Evolutionary conservation across 768 basidiomycete species (phyloP), one percentile per base, ranked within the genome.

Genomic region (Mycena filopes): DNA sequence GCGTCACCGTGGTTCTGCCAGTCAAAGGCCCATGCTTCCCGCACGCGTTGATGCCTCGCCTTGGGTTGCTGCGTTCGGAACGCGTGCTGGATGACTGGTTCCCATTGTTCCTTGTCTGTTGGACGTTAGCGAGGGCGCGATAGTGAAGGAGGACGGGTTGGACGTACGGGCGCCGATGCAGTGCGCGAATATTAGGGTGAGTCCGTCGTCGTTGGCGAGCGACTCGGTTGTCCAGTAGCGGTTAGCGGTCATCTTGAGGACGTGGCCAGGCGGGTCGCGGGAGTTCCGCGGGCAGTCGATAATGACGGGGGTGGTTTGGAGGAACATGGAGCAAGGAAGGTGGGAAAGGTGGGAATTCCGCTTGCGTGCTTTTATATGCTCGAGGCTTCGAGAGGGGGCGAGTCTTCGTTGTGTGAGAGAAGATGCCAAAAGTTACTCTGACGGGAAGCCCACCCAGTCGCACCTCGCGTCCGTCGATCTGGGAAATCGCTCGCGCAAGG

Each of bases 161-260:
- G 28, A 79, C 81, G 67, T 70, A 85, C 85, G 82, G 59, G 82
- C 73, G 6, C 82, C 83, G 18, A 83, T 78, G 59, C 83, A 81
- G 65, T 86, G 85, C 16, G 82, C 77, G 55, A 85, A 82, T 16
- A 86, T 60, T 46, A 86, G 69, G 1, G 83, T 86, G 33, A 85
- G 47, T 0, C 84, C 84, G 8, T 72, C 50, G 6, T 33, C 49
- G 60, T 80, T 78, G 13, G 71, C 55, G 2, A 53, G 53, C 9
- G 77, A 78, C 1, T 69, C 49, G 7, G 60, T 61, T 9, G 60
- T 65, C 10, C 76, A 78, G 61, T 86, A 86, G 23, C 83, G 77
- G 45, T 84, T 85, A 0, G 82, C 83, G 3, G 79, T 77, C 69
- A 84, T 80, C 69, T 81, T 82, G 48, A 84, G 76, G 15, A 48